These are phyloP conservation scores for Gossypioides kirkii DNA, from an alignment of 345 rosid genomes.

Conservation along the genomic window DNA sequence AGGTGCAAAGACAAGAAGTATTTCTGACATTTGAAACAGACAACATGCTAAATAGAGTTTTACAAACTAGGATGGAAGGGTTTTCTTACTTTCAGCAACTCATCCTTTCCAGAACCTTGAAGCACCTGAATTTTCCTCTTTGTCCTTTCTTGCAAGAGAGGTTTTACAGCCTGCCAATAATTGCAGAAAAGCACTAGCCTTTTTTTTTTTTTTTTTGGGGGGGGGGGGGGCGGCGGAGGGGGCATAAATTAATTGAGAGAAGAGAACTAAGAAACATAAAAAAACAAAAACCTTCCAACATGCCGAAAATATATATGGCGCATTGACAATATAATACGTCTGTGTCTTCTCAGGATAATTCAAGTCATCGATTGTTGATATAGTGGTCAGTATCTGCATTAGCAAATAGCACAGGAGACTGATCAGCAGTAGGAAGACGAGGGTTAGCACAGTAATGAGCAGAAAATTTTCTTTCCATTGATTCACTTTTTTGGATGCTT, in stretches of 20 bases:
- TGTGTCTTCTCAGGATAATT: conserved; percentile 95
- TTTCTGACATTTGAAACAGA: neutral
- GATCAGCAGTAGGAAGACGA: neutral
- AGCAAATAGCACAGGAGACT: conserved; percentile 8
- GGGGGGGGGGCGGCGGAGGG: too few relatives aligned
- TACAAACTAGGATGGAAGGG: neutral
- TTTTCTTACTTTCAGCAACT: conserved; percentile 70
- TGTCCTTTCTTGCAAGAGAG: conserved; percentile 92
- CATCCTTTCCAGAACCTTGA: conserved; percentile 75
- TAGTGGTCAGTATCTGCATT: conserved; percentile 71
- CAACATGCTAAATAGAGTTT: conserved; percentile 4
- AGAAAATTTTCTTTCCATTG: neutral
- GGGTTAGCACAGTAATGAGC: neutral
- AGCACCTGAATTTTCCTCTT: conserved; percentile 84
- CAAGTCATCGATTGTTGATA: conserved; percentile 81
- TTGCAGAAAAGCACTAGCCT: conserved; percentile 3
- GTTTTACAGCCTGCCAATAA: conserved; percentile 63
- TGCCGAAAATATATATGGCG: conserved; percentile 82
- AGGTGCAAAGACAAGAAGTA: neutral
- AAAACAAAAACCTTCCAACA: conserved; percentile 66
- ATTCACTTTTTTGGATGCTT: neutral
- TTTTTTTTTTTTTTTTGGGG: neutral
- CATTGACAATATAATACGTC: conserved; percentile 85
- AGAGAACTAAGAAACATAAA: conserved; percentile 16
- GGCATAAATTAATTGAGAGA: neutral